These are phyloP conservation scores for Eucalyptus melliodora DNA, from an alignment of 345 rosid species.

Conservation along the genomic window DNA sequence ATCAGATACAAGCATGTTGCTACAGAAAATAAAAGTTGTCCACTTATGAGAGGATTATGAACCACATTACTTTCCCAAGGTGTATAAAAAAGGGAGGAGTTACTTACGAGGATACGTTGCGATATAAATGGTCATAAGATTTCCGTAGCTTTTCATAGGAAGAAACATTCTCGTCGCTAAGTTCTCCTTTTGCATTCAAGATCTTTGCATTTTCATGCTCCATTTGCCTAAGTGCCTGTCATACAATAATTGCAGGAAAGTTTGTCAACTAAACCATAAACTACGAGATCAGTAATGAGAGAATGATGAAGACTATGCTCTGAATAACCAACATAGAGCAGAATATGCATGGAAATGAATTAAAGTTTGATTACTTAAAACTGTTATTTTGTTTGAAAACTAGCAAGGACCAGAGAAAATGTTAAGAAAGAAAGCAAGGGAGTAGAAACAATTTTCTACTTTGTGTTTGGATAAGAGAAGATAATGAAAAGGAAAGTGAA, in stretches of 20 bases:
- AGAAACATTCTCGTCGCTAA: constrained; percentile 78
- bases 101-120: constrained; percentile 87
- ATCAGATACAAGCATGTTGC: background rate
- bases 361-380: background rate
- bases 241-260: background rate
- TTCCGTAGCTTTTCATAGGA: constrained; percentile 94
- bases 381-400: background rate
- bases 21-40: background rate
- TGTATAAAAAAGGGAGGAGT: background rate
- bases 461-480: background rate
- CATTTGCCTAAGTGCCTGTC: constrained; percentile 87
- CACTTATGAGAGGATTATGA: background rate
- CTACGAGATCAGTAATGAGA: background rate
- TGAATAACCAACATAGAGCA: background rate
- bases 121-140: constrained; percentile 87
- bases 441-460: background rate
- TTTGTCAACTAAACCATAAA: background rate
- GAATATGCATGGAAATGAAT: background rate
- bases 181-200: constrained; percentile 94
- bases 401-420: background rate
- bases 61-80: background rate
- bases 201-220: constrained; percentile 93
- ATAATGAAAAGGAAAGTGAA: background rate
- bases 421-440: background rate
- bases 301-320: background rate